phyloP scores from a whole-genome alignment of 2,329 filamentous ascomycete species.

The Exophiala aquamarina region DNA sequence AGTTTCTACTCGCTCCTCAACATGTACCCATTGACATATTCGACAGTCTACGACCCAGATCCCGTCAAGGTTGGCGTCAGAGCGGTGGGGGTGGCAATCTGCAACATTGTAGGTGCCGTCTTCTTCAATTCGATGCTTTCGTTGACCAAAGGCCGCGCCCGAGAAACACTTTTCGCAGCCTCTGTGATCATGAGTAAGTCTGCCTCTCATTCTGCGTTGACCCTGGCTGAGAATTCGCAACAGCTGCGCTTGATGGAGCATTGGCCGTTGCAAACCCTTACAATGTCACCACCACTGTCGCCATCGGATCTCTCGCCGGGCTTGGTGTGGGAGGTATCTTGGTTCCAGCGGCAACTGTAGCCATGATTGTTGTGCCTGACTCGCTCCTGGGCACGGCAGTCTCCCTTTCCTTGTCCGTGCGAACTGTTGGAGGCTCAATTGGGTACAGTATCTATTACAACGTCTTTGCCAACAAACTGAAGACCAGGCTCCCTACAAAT shows the following conservation, averaged over 20 bases:
- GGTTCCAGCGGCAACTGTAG: conserved; percentile 23
- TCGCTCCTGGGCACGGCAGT: conserved; percentile 68
- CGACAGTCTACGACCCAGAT: conserved; percentile 65
- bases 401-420: conserved; percentile 66
- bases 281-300: conserved; percentile 54
- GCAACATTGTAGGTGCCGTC: conserved; percentile 1
- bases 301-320: conserved; percentile 62
- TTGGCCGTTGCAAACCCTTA: conserved; percentile 52
- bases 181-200: conserved; percentile 12
- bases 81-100: neutral
- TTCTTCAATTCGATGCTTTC: conserved; percentile 7
- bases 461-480: conserved; percentile 47
- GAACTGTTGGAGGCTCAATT: conserved; percentile 66
- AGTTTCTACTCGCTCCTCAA: conserved; percentile 54
- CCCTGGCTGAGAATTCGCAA: neutral
- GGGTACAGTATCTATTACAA: conserved; percentile 62
- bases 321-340: conserved; percentile 65
- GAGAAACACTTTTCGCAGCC: conserved; percentile 4
- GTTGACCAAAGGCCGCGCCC: conserved; percentile 6
- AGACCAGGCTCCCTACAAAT: conserved; percentile 40
- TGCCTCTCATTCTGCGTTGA: no score
- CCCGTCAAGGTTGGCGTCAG: conserved; percentile 61
- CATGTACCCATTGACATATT: conserved; percentile 64
- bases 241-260: conserved; percentile 39
- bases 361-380: conserved; percentile 46